Evolutionary conservation across 1,284 basidiomycete genomes (phyloP), one percentile per base, ranked within the genome.

Genomic region (Volvariella volvacea): DNA sequence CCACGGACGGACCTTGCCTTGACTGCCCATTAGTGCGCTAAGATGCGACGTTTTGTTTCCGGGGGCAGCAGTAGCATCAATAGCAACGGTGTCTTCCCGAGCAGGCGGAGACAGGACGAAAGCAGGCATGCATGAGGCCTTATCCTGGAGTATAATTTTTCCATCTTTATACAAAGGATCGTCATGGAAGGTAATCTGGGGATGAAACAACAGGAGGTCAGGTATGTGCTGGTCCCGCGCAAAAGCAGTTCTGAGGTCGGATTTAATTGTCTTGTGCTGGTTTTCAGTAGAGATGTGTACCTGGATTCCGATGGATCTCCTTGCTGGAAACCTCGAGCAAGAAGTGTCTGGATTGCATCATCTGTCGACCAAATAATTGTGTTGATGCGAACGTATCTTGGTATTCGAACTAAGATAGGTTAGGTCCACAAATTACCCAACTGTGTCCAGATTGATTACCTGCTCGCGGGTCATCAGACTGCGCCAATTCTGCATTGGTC

Each of bases 31-130:
- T 32, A 98, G 67, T 8, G 93, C 90, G 49, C 88, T 88, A 10
- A 99, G 67, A 63, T 96, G 91, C 3, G 90, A 89, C 0, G 96
- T 99, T 69, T 99, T 99, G 67, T 99, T 99, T 0, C 96, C 96
- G 0, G 95, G 96, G 0, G 96, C 95, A 36, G 94, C 87, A 21
- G 94, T 99, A 3, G 92, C 94, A 63, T 99, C 96, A 40, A 99
- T 85, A 28, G 93, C 90, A 15, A 78, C 66, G 36, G 65, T 61
- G 30, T 69, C 57, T 37, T 74, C 68, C 25, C 56, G 60, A 1
- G 68, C 62, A 14, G 83, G 82, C 44, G 88, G 79, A 38, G 72
- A 63, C 22, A 97, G 75, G 3, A 98, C 78, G 44, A 81, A 71
- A 0, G 95, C 92, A 7, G 96, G 93, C 61, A 99, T 93, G 65